Conservation (phyloP, 495 filamentous ascomycete genomes). For the Choiromyces venosus region DNA sequence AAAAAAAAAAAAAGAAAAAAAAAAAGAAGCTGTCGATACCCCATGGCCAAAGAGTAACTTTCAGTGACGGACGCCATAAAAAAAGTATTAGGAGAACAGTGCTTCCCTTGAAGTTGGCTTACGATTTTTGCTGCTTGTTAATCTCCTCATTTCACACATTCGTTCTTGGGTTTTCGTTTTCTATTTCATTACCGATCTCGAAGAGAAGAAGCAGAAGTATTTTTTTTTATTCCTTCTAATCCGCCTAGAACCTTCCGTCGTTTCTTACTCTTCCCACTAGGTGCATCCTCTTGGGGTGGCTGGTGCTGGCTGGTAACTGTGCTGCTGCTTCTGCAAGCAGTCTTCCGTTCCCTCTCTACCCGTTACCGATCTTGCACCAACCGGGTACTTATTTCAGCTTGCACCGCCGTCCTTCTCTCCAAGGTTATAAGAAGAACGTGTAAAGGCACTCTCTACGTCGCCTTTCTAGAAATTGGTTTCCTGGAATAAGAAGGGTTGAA, state of each 20-base stretch:
- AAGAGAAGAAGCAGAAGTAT: neutral
- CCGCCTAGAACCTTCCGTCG: neutral
- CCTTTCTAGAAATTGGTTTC: neutral
- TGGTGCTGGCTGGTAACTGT: neutral
- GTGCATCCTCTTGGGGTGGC: neutral
- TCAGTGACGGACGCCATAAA: neutral
- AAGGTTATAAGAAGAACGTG: neutral
- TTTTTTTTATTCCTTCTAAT: neutral
- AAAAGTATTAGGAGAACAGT: neutral
- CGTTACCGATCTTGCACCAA: conserved; percentile 1
- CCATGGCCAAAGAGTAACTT: neutral
- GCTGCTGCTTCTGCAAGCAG: neutral
- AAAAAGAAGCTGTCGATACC: neutral
- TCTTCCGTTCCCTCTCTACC: neutral
- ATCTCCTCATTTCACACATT: neutral
- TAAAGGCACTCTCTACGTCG: neutral
- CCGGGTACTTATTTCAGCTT: neutral
- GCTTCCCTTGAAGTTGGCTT: neutral
- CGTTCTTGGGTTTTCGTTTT: neutral
- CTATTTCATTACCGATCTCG: neutral
- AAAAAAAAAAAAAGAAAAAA: neutral
- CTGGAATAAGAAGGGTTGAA: neutral
- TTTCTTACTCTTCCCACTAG: neutral
- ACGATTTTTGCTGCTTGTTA: neutral
- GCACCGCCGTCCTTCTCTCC: neutral